Evolutionary conservation across 1,284 basidiomycete species (phyloP).

Genomic region (Testicularia cyperi): DNA sequence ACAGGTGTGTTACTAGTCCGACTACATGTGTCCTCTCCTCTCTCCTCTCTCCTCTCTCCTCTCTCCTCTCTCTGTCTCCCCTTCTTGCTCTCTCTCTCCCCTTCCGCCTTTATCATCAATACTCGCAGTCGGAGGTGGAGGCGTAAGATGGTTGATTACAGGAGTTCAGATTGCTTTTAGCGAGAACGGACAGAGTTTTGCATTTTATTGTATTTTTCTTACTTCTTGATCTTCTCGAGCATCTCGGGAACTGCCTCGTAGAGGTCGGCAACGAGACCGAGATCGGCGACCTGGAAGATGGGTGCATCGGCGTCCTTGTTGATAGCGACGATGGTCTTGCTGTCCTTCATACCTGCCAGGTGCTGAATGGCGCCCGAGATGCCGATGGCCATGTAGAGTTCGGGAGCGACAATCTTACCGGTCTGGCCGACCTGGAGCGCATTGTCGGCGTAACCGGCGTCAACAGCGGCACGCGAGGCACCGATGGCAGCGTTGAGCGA

Average conservation of each 20-base stretch:
- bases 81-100: too few relatives aligned
- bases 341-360: constrained; percentile 99
- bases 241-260: constrained; percentile 60
- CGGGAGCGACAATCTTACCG: constrained; percentile 77
- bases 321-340: constrained; percentile 94
- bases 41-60: too few relatives aligned
- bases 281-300: constrained; percentile 98
- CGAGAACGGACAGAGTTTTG: too few relatives aligned
- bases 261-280: constrained; percentile 76
- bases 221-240: constrained; percentile 40
- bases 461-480: constrained; percentile 94
- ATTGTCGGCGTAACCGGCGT: constrained; percentile 97
- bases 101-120: too few relatives aligned
- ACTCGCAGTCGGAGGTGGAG: too few relatives aligned
- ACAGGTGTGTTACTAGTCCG: too few relatives aligned
- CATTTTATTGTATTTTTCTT: too few relatives aligned
- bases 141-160: too few relatives aligned
- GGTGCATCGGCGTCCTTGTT: constrained; percentile 99
- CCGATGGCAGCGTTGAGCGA: constrained; percentile 91
- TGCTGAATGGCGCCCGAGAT: constrained; percentile 99
- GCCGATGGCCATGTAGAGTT: constrained; percentile 92
- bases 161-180: too few relatives aligned
- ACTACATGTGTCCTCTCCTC: too few relatives aligned
- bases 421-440: constrained; percentile 98
- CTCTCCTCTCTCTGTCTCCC: too few relatives aligned